Evolutionary conservation across 176 grass and related monocot species (phyloP).

Genomic region (Cenchrus fungigraminus): DNA sequence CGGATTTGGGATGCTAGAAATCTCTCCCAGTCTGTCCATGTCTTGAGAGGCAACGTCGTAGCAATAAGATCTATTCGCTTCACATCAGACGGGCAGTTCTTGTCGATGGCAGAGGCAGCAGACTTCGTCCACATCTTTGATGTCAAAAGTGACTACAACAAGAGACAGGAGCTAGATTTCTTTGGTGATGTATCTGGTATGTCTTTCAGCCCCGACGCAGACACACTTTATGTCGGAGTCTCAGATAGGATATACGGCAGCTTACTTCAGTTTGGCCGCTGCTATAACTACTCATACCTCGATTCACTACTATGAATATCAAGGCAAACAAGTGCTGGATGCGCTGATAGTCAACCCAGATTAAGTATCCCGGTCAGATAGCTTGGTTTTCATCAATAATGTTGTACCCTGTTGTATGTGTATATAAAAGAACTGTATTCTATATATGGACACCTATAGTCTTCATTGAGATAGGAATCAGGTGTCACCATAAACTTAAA

Average conservation of each 20-base stretch:
- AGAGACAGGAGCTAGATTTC: conserved; percentile 82
- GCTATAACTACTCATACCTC: conserved; percentile 64
- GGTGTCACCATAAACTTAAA: conserved; percentile 13
- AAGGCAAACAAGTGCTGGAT: conserved; percentile 2
- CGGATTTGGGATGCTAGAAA: conserved; percentile 83
- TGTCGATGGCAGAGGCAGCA: conserved; percentile 76
- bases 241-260: conserved; percentile 78
- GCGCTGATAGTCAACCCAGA: not conserved
- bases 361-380: conserved; percentile 22
- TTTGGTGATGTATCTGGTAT: conserved; percentile 88
- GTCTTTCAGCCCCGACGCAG: conserved; percentile 75
- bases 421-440: conserved; percentile 46
- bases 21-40: conserved; percentile 60
- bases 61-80: conserved; percentile 82
- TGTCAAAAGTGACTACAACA: conserved; percentile 60
- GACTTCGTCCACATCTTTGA: conserved; percentile 88
- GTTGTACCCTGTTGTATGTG: conserved; percentile 29
- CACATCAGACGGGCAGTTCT: conserved; percentile 74
- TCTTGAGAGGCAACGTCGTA: conserved; percentile 70
- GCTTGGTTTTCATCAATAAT: conserved; percentile 32
- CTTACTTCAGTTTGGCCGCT: conserved; percentile 67
- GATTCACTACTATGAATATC: conserved; percentile 60
- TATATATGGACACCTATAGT: conserved; percentile 16
- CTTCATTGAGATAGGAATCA: conserved; percentile 26
- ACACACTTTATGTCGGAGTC: conserved; percentile 75